A percentile compares a stretch with the other conserved stretches of the same genome.
Conservation (phyloP, 108 stramenopile genomes). For the Tribonema minus region DNA sequence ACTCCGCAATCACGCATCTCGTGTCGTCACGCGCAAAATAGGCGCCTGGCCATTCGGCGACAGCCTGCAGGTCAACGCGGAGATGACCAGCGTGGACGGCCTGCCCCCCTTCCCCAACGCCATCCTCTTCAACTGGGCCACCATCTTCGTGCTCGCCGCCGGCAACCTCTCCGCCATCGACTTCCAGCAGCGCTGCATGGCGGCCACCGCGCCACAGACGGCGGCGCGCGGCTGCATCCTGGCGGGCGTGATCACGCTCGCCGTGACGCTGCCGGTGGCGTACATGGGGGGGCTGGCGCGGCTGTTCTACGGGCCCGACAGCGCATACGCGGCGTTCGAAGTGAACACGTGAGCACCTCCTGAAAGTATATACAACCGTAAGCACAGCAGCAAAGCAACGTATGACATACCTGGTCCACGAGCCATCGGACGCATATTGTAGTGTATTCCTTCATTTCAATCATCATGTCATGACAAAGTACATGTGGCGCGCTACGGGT, state of each 20-base stretch:
- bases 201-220: slow-evolving; percentile 61
- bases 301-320: slow-evolving; percentile 71
- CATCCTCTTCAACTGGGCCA: slow-evolving; percentile 66
- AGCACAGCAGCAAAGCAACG: no score
- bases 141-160: slow-evolving; percentile 68
- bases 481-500: no score
- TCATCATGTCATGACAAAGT: no score
- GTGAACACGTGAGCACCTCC: slow-evolving; percentile 39
- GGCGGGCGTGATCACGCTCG: slow-evolving; percentile 62
- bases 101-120: slow-evolving; percentile 68
- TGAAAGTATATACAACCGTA: neutral
- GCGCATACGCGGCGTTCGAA: slow-evolving; percentile 58
- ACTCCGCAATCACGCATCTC: no score
- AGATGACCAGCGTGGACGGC: no score
- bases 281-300: slow-evolving; percentile 67
- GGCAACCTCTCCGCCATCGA: slow-evolving; percentile 77
- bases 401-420: no score
- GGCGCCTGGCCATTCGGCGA: no score
- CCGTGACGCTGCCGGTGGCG: slow-evolving; percentile 69
- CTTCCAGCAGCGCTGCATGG: slow-evolving; percentile 76
- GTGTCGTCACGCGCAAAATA: no score
- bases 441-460: no score
- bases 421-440: no score
- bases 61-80: no score
- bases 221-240: slow-evolving; percentile 63